Conservation (phyloP, 129 eudicot genomes). For the Escallonia rubra region DNA sequence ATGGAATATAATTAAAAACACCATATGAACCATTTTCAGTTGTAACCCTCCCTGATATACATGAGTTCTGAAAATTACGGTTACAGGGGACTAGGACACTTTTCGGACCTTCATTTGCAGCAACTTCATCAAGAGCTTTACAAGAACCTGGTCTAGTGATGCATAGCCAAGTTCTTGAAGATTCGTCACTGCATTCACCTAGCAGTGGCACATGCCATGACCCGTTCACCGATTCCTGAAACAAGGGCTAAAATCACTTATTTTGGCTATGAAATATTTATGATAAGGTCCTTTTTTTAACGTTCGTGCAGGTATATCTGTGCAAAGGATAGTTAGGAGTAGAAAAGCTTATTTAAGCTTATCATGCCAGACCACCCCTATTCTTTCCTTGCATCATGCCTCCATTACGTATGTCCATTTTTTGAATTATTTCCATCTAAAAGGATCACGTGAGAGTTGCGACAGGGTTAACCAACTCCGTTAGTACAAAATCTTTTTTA, state of each 20-base stretch:
- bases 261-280: background rate
- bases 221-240: constrained; percentile 66
- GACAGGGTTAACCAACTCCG: too few relatives aligned
- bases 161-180: constrained; percentile 79
- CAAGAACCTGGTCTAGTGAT: constrained; percentile 34
- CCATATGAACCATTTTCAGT: background rate
- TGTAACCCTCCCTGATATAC: background rate
- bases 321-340: too few relatives aligned
- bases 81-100: background rate
- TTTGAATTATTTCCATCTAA: too few relatives aligned
- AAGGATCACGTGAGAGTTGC: too few relatives aligned
- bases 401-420: too few relatives aligned
- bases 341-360: too few relatives aligned
- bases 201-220: constrained; percentile 80
- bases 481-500: too few relatives aligned
- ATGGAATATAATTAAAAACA: background rate
- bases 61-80: background rate
- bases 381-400: too few relatives aligned
- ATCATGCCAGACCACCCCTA: too few relatives aligned
- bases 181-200: constrained; percentile 46
- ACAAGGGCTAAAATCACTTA: background rate
- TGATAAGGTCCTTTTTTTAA: too few relatives aligned
- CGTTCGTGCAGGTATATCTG: too few relatives aligned
- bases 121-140: constrained; percentile 19
- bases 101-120: constrained; percentile 5